Base-by-base conservation (phyloP, 2,329 filamentous ascomycete species). In the Fusarium hainanense region DNA sequence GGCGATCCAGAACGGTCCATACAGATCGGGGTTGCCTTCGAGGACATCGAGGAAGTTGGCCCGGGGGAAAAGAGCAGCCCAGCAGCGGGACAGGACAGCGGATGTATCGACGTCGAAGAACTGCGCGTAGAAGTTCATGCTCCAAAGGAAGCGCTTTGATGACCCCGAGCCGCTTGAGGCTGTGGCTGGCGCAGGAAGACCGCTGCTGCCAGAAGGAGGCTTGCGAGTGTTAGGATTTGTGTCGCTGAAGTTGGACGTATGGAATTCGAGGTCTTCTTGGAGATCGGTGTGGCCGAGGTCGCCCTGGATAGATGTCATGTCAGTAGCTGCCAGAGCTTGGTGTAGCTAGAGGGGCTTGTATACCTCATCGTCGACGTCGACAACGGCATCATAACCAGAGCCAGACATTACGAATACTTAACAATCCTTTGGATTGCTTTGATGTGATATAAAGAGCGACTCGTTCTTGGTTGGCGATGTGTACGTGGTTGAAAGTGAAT, bases 101-200 rank as follows among this genome's bases (percentile, higher is more conserved):
- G 88, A 90, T 3, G 96, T 98, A 82, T 99, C 96, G 70, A 99
- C 95, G 78, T 99, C 96, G 83, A 99, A 99, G 88, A 96, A 98
- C 83, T 97, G 96, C 58, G 94, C 90, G 84, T 99, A 99, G 85
- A 97, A 99, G 61, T 90, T 89, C 68, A 98, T 85, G 47, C 90
- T 90, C 96, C 96, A 99, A 70, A 98, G 92, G 83, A 91, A 94
- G 77, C 93, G 93, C 83, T 98, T 98, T 65, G 88, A 86, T n/a
- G 80, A 79, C 20, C 69, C 73, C 14, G 78, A 75, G 20, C 80
- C 77, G 21, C 47, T 46, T 21, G 83, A 80, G 4, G 87, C 83
- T 20, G 88, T 90, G 14, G 78, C 88, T 3, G 88, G 88, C 3
- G 84, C 82, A 1, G 88, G 89, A 3, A 90, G 88, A 16, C 88